A percentile compares a stretch with the other conserved stretches of the same genome.
Evolutionary conservation across 1,284 basidiomycete species (phyloP).

Genomic region (Cutaneotrichosporon sp.): DNA sequence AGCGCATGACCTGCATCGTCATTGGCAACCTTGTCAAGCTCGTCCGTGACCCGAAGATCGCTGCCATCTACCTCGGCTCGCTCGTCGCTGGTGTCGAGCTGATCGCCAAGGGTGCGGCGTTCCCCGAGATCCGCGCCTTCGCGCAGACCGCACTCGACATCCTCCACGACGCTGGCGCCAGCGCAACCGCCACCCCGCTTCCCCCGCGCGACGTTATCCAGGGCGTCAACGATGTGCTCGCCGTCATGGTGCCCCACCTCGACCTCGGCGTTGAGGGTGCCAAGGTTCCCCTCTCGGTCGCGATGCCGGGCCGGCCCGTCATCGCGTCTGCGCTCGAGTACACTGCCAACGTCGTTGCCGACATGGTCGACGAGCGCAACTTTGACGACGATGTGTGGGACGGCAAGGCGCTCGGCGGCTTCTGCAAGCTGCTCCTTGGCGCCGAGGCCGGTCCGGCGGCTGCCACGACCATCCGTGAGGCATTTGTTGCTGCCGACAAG

Average conservation of each 20-base stretch:
- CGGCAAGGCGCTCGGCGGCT: slow-evolving; percentile 65
- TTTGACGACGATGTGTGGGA: slow-evolving; percentile 72
- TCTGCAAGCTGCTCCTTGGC: slow-evolving; percentile 59
- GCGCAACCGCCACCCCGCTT: slow-evolving; percentile 64
- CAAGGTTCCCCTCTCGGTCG: slow-evolving; percentile 48
- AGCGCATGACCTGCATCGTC: slow-evolving; percentile 78
- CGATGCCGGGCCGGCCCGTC: slow-evolving; percentile 49
- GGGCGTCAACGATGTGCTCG: slow-evolving; percentile 62
- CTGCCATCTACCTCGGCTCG: slow-evolving; percentile 82
- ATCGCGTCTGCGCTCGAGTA: slow-evolving; percentile 61
- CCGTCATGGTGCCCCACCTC: slow-evolving; percentile 63
- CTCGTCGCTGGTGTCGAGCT: slow-evolving; percentile 89
- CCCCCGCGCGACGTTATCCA: slow-evolving; percentile 66
- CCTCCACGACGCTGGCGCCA: slow-evolving; percentile 75
- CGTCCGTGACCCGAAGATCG: slow-evolving; percentile 86
- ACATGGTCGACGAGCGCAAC: slow-evolving; percentile 68
- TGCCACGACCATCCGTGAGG: slow-evolving; percentile 65
- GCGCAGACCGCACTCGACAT: slow-evolving; percentile 75
- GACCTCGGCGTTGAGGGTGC: slow-evolving; percentile 58
- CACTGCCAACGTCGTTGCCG: slow-evolving; percentile 70
- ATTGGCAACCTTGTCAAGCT: slow-evolving; percentile 98
- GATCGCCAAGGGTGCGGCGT: slow-evolving; percentile 86
- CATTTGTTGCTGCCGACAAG: slow-evolving; percentile 77
- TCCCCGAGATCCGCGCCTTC: slow-evolving; percentile 95
- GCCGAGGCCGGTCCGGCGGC: slow-evolving; percentile 55